These are phyloP conservation scores for Boletus vinaceobasis DNA, from an alignment of 768 basidiomycete species.

Conservation along the genomic window DNA sequence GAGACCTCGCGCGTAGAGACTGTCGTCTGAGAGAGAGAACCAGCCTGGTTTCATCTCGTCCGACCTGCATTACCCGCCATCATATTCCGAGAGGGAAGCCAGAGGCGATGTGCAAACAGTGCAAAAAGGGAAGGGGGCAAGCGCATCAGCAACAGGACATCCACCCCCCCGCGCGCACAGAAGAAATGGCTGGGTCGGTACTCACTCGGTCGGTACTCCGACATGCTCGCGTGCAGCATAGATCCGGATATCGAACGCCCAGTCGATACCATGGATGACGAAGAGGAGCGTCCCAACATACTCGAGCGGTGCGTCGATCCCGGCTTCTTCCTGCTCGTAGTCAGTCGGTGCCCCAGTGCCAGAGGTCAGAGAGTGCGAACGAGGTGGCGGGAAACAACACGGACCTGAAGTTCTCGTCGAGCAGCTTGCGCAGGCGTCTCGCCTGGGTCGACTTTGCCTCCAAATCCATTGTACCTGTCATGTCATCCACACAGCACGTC, in stretches of 20 bases:
- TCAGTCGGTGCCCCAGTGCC: too few relatives aligned
- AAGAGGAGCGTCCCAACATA: constrained; percentile 69
- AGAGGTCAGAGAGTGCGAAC: not conserved
- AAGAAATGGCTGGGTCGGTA: not conserved
- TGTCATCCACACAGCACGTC: not conserved
- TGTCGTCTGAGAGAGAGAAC: constrained; percentile 46
- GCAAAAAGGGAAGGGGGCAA: not conserved
- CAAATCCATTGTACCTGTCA: constrained; percentile 81
- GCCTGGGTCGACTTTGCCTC: constrained; percentile 77
- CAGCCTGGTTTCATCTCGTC: constrained; percentile 88
- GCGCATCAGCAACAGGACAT: not conserved
- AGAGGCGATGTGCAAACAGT: too few relatives aligned
- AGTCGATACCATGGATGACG: constrained; percentile 47
- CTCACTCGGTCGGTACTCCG: constrained; percentile 67
- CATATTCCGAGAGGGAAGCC: not conserved
- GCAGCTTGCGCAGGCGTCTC: constrained; percentile 73
- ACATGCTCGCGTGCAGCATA: constrained; percentile 61
- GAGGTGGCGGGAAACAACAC: not conserved
- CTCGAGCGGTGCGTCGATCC: constrained; percentile 61
- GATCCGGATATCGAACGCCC: constrained; percentile 69
- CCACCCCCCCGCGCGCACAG: not conserved
- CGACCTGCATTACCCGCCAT: constrained; percentile 44
- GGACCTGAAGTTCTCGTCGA: constrained; percentile 65
- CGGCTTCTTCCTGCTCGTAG: constrained; percentile 70
- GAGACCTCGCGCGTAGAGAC: constrained; percentile 10